phyloP scores from a whole-genome alignment of 1,139 yeast species.

The Sugiyamaella grinbergsii region DNA sequence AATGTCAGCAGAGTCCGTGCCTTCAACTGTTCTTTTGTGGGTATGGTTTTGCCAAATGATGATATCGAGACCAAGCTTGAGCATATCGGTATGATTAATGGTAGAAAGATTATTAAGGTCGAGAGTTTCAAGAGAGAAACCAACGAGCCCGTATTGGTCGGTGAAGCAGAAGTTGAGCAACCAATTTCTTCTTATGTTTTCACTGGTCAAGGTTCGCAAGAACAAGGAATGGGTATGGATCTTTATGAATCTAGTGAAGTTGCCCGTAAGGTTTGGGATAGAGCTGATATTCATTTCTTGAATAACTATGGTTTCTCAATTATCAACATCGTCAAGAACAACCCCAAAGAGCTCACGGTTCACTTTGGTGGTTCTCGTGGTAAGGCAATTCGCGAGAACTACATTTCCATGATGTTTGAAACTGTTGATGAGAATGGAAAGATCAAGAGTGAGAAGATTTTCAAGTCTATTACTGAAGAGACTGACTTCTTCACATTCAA shows the following conservation, averaged over 20 bases:
- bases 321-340: slow-evolving; percentile 89
- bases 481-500: slow-evolving; percentile 86
- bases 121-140: slow-evolving; percentile 84
- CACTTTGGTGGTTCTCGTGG: slow-evolving; percentile 99
- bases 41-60: slow-evolving; percentile 98
- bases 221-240: slow-evolving; percentile 99
- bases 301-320: slow-evolving; percentile 96
- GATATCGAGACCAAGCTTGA: slow-evolving; percentile 83
- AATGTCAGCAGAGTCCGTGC: slow-evolving; percentile 96
- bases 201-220: slow-evolving; percentile 99
- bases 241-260: slow-evolving; percentile 86
- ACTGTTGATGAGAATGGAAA: slow-evolving; percentile 84
- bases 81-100: slow-evolving; percentile 98
- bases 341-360: slow-evolving; percentile 92
- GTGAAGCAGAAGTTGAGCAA: slow-evolving; percentile 98
- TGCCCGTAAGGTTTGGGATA: slow-evolving; percentile 96
- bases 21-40: slow-evolving; percentile 85
- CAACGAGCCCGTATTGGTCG: slow-evolving; percentile 67
- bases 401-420: slow-evolving; percentile 96
- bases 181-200: slow-evolving; percentile 95
- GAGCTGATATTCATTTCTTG: slow-evolving; percentile 92
- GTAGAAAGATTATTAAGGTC: slow-evolving; percentile 94
- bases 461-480: slow-evolving; percentile 81
- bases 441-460: slow-evolving; percentile 87
- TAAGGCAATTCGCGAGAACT: slow-evolving; percentile 90